Base-by-base conservation (phyloP, 2,329 filamentous ascomycete genomes). In the Sporothrix sp. region DNA sequence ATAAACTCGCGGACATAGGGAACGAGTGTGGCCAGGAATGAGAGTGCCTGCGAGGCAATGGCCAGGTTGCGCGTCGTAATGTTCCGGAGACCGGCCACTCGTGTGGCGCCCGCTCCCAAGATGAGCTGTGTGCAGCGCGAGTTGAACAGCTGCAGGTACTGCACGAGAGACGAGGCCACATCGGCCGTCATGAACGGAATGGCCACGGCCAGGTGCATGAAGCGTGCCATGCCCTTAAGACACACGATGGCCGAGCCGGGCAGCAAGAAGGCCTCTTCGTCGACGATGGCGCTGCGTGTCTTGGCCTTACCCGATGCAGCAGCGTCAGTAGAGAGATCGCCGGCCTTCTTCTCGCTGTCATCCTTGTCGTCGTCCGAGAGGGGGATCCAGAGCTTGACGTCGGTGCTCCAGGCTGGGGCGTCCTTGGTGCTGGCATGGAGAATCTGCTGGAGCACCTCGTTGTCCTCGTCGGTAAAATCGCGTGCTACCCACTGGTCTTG, bases 21-120 rank as follows among this genome's bases (percentile, higher is more conserved):
- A 4, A 95, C 83, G 2, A 97, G 72, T 0, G 87, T 82, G 21
- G 90, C 85, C 40, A 95, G 81, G 64, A 98, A 96, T 39, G 85
- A 84, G 18, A 97, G 69, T 0, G 90, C 86, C 65, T 96, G 91
- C 0, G 86, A 90, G 2, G 93, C 90, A 16, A 97, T 79, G 0
- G 93, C 90, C 2, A 98, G 77, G 67, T 98, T 91, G 60, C 93
- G 93, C 0, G 93, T 95, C 0, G 87, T 95, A 64, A 98, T 98
- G 61, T 96, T 96, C 65, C 89, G 95, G 18, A 98, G 72, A 0
- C 91, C 91, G 1, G 90, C 93, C 21, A 85, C 89, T 32, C 81
- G 76, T 5, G 87, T 96, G 4, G 93, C 93, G 4, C 93, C 93
- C 1, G 93, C 93, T 1, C 93, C 93, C 7, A 98, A 81, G 57